Evolutionary conservation across 2,329 filamentous ascomycete species (phyloP).

Genomic region (Fonsecaea multimorphosa): DNA sequence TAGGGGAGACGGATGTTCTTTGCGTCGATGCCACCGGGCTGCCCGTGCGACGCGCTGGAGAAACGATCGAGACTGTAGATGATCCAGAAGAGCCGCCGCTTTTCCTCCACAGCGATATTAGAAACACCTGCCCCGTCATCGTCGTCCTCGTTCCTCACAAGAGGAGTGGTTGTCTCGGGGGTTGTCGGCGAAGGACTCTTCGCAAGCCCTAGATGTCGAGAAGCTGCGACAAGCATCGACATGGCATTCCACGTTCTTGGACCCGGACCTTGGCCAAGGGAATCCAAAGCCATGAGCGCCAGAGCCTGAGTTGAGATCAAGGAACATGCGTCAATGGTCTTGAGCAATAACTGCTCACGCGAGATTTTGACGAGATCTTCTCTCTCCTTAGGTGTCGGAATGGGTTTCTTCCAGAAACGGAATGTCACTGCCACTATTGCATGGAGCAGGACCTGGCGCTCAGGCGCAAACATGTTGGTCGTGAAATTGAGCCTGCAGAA

Average conservation of each 20-base stretch:
- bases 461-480: slow-evolving; percentile 17
- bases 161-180: slow-evolving; percentile 18
- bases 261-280: slow-evolving; percentile 21
- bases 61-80: slow-evolving; percentile 25
- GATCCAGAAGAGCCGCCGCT: slow-evolving; percentile 23
- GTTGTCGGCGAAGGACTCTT: slow-evolving; percentile 23
- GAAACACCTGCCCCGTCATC: slow-evolving; percentile 16
- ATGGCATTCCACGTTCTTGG: slow-evolving; percentile 21
- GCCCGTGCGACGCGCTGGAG: slow-evolving; percentile 21
- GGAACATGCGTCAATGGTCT: slow-evolving; percentile 19
- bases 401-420: slow-evolving; percentile 18
- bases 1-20: slow-evolving; percentile 18
- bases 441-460: slow-evolving; percentile 21
- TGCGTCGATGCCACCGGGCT: slow-evolving; percentile 22
- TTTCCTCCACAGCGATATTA: slow-evolving; percentile 17
- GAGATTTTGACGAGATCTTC: slow-evolving; percentile 13
- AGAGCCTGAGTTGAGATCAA: slow-evolving; percentile 24
- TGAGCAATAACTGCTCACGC: slow-evolving; percentile 18
- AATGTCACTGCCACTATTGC: slow-evolving; percentile 18
- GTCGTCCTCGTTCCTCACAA: slow-evolving; percentile 23
- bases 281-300: slow-evolving; percentile 16
- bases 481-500: slow-evolving; percentile 19
- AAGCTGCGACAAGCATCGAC: slow-evolving; percentile 16
- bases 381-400: slow-evolving; percentile 14
- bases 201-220: slow-evolving; percentile 16